phyloP scores from a whole-genome alignment of 768 basidiomycete species.

The Leucocoprinus sp. region DNA sequence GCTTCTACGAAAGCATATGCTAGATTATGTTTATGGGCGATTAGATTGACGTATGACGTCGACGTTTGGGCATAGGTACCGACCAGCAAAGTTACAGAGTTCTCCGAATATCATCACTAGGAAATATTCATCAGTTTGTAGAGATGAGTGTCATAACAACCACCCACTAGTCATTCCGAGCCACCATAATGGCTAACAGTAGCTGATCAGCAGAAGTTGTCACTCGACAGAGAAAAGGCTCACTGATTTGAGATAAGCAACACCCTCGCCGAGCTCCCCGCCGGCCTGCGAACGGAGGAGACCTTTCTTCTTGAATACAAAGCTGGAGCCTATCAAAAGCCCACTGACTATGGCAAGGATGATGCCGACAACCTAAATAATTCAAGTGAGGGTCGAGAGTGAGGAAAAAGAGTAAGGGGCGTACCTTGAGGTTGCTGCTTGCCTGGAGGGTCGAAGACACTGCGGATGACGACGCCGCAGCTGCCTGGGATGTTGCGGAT shows the following conservation, averaged over 20 bases:
- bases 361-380: constrained; percentile 59
- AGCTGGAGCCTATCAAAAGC: constrained; percentile 82
- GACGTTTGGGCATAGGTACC: constrained; percentile 20
- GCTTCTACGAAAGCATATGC: constrained; percentile 89
- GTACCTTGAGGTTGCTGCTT: constrained; percentile 45
- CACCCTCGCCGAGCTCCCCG: constrained; percentile 73
- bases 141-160: neutral
- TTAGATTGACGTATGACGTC: constrained; percentile 14
- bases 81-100: constrained; percentile 80
- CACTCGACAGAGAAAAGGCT: constrained; percentile 21
- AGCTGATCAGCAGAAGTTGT: constrained; percentile 12
- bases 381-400: neutral
- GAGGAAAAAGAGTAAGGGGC: constrained; percentile 1
- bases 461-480: constrained; percentile 34
- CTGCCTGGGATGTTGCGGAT: constrained; percentile 24
- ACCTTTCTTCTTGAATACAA: constrained; percentile 98
- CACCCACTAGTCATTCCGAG: constrained; percentile 77
- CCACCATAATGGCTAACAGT: constrained; percentile 79
- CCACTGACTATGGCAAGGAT: constrained; percentile 73
- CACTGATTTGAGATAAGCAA: constrained; percentile 92
- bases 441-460: constrained; percentile 27
- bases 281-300: constrained; percentile 76
- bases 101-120: constrained; percentile 90
- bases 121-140: neutral
- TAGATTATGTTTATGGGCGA: constrained; percentile 17